Evolutionary conservation across 1,139 yeast genomes (phyloP), one percentile per base, ranked within the genome.

Genomic region (Hanseniaspora uvarum): DNA sequence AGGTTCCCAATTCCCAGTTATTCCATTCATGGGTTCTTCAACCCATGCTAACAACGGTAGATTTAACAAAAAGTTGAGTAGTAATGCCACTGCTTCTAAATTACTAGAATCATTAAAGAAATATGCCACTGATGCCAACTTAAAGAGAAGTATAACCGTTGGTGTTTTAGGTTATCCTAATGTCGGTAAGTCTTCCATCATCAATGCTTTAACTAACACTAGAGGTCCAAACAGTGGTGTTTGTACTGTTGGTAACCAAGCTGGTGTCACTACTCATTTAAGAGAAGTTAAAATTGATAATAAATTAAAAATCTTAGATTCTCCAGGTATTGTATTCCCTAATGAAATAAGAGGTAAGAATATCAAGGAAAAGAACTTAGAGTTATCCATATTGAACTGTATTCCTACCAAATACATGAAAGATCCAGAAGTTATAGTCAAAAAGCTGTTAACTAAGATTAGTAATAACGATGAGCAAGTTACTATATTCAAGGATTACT

Each of bases 291-390:
- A 92, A 70, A 78, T 92, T 58, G 98, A 92, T 67, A 84, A 81
- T 65, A 88, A 88, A 68, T 77, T 92, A 61, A 86, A 85, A 68
- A 76, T 92, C 58, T 76, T 92, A 65, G 98, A 92, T 68, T 87
- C 96, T 51, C 98, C 98, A 51, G 98, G 98, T 66, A 92, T 92
- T 59, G 96, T 94, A 41, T 92, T 92, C 80, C 97, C 98, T 46
- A 80, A 82, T 57, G 76, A 77, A 58, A 63, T 70, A 52, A 71
- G 70, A 62, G 77, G 73, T 63, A 70, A 70, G 63, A 70, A 73
- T 62, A 82, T 73, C 65, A 68, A 73, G 23, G 86, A 82, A 58
- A 88, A 83, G 68, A 86, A 86, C 65, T 95, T 97, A 18, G 86
- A 92, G 62, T 76, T 92, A 60, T 87, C 94, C 10, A 75, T 92